These are phyloP conservation scores for Leccinum longicurvipes DNA, from an alignment of 768 basidiomycete species.

Conservation along the genomic window DNA sequence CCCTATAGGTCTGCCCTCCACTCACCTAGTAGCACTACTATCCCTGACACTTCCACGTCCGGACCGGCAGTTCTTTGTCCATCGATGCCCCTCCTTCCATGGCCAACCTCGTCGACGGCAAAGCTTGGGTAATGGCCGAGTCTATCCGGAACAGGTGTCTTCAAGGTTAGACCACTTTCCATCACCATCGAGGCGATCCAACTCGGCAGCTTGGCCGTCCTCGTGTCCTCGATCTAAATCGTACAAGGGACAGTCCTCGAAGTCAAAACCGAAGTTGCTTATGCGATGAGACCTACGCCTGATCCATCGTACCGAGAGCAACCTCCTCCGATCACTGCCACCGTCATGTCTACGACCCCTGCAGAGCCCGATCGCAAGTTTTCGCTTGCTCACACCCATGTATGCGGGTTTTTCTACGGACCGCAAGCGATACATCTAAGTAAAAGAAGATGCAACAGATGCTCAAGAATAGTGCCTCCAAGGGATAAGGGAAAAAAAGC, in stretches of 20 bases:
- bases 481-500: constrained; percentile 66
- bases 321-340: constrained; percentile 50
- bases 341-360: constrained; percentile 60
- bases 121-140: constrained; percentile 71
- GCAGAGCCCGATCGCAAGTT: constrained; percentile 29
- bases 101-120: constrained; percentile 63
- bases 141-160: constrained; percentile 73
- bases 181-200: constrained; percentile 20
- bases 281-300: neutral
- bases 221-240: constrained; percentile 8
- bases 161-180: constrained; percentile 50
- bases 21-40: constrained; percentile 34
- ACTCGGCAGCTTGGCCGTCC: constrained; percentile 10
- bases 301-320: neutral
- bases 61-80: constrained; percentile 48
- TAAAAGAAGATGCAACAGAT: constrained; percentile 76
- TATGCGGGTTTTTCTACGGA: constrained; percentile 31
- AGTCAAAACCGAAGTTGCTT: constrained; percentile 2
- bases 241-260: constrained; percentile 11
- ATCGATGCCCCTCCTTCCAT: constrained; percentile 36
- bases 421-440: constrained; percentile 47
- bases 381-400: constrained; percentile 14
- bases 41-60: constrained; percentile 44
- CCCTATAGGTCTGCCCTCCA: constrained; percentile 37
- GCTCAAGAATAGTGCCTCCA: constrained; percentile 69